phyloP scores from a whole-genome alignment of 2,329 filamentous ascomycete species.

The Didymella sp. region DNA sequence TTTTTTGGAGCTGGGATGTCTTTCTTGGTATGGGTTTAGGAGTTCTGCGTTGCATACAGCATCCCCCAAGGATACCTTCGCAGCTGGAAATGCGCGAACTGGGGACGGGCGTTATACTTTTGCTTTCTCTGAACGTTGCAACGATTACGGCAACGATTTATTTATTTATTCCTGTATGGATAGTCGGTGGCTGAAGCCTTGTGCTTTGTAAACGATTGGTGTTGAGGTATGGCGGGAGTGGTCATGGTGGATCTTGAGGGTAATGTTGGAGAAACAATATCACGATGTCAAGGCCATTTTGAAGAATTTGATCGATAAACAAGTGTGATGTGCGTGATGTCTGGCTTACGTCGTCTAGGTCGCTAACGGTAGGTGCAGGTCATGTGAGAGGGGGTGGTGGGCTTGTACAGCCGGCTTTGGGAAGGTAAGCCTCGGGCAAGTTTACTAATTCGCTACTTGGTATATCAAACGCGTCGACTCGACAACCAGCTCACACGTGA shows the following conservation, averaged over 20 bases:
- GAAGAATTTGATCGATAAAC: slow-evolving; percentile 4
- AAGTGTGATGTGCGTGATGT: slow-evolving; percentile 9
- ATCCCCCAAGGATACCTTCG: slow-evolving; percentile 42
- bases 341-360: slow-evolving; percentile 1
- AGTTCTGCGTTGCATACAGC: slow-evolving; percentile 38
- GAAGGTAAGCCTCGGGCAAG: not conserved
- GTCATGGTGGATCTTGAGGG: slow-evolving; percentile 23
- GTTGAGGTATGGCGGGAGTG: not conserved
- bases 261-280: slow-evolving; percentile 30
- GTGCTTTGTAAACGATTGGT: slow-evolving; percentile 5
- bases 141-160: slow-evolving; percentile 18
- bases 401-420: not conserved
- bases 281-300: slow-evolving; percentile 30
- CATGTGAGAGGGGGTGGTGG: slow-evolving; percentile 12
- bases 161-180: slow-evolving; percentile 3
- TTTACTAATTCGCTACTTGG: not conserved
- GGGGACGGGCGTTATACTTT: slow-evolving; percentile 37
- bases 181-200: not conserved
- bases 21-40: slow-evolving; percentile 22
- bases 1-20: slow-evolving; percentile 10
- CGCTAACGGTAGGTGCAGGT: slow-evolving; percentile 13
- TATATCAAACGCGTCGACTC: not conserved
- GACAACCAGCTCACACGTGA: not conserved
- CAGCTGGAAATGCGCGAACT: slow-evolving; percentile 38
- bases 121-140: slow-evolving; percentile 20